These are phyloP conservation scores for Pelargonium fulgidum DNA, from an alignment of 441 rosid genomes.

Conservation along the genomic window DNA sequence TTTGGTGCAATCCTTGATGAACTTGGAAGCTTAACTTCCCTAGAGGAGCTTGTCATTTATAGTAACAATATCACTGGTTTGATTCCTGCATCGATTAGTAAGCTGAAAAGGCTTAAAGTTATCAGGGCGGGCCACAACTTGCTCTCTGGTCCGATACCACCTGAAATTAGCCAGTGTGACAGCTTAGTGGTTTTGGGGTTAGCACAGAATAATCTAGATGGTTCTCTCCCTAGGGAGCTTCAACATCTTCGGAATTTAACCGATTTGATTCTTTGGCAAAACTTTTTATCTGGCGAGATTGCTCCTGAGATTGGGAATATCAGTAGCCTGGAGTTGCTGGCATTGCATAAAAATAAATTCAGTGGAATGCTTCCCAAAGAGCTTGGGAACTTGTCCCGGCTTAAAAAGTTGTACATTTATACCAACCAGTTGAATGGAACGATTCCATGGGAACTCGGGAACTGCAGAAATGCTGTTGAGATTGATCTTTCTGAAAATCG, in stretches of 20 bases:
- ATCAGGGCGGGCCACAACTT: constrained; percentile 77
- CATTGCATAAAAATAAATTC: constrained; percentile 65
- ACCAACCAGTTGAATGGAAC: constrained; percentile 78
- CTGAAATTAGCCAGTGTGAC: constrained; percentile 66
- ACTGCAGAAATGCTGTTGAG: constrained; percentile 53
- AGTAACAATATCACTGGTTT: constrained; percentile 79
- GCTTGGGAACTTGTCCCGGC: constrained; percentile 64
- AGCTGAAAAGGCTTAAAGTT: constrained; percentile 46
- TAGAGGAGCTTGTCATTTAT: constrained; percentile 76
- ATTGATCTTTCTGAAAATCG: constrained; percentile 86
- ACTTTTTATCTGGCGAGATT: constrained; percentile 57
- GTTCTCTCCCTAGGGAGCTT: constrained; percentile 69
- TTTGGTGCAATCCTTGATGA: constrained; percentile 74
- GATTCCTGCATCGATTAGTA: constrained; percentile 70
- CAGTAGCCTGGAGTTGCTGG: constrained; percentile 59
- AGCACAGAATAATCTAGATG: constrained; percentile 75
- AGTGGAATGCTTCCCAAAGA: constrained; percentile 62
- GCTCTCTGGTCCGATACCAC: constrained; percentile 69
- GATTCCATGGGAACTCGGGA: constrained; percentile 73
- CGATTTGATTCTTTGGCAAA: constrained; percentile 72
- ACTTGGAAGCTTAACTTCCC: constrained; percentile 53
- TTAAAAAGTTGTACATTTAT: constrained; percentile 69
- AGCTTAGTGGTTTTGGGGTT: constrained; percentile 72
- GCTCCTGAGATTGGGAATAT: constrained; percentile 80
- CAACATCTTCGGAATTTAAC: constrained; percentile 65